These are phyloP conservation scores for Trichoderma semiorbis DNA, from an alignment of 2,329 filamentous ascomycete species.

Conservation along the genomic window DNA sequence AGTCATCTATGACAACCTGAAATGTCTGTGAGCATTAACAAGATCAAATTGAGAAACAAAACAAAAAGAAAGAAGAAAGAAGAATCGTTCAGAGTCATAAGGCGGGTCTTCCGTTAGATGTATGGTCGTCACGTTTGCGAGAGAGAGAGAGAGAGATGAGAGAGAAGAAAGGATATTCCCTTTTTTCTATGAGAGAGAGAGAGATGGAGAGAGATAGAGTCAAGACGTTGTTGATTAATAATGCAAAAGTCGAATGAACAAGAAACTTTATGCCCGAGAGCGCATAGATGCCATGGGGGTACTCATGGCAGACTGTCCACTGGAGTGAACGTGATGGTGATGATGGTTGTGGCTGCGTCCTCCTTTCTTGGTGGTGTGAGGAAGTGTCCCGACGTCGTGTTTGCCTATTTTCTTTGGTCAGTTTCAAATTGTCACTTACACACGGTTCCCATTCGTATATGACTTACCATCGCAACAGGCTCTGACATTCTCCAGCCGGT, in stretches of 20 bases:
- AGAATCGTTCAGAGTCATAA: constrained; percentile 19
- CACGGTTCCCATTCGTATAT: too few species aligned
- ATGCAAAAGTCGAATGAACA: constrained; percentile 14
- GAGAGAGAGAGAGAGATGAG: not conserved
- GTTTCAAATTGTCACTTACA: too few species aligned
- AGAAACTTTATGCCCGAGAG: constrained; percentile 32
- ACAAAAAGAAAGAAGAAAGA: constrained; percentile 9
- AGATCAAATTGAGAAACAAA: not conserved
- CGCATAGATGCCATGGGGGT: constrained; percentile 36
- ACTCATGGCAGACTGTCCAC: constrained; percentile 33
- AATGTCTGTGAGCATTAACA: not conserved
- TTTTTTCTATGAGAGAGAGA: not conserved
- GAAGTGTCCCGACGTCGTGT: constrained; percentile 66
- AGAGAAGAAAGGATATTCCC: not conserved
- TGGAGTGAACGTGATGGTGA: constrained; percentile 6
- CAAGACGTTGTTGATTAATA: constrained; percentile 19
- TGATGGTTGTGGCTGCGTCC: constrained; percentile 40
- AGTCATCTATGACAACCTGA: constrained; percentile 7
- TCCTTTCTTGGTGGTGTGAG: constrained; percentile 45
- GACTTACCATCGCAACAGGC: constrained; percentile 92
- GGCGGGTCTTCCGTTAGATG: constrained; percentile 1
- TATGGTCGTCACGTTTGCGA: constrained; percentile 13
- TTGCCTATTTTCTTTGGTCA: constrained; percentile 51
- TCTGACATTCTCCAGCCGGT: constrained; percentile 87
- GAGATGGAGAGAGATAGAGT: not conserved